Base-by-base conservation (phyloP, 2,329 filamentous ascomycete species). In the Cercospora berteroae region DNA sequence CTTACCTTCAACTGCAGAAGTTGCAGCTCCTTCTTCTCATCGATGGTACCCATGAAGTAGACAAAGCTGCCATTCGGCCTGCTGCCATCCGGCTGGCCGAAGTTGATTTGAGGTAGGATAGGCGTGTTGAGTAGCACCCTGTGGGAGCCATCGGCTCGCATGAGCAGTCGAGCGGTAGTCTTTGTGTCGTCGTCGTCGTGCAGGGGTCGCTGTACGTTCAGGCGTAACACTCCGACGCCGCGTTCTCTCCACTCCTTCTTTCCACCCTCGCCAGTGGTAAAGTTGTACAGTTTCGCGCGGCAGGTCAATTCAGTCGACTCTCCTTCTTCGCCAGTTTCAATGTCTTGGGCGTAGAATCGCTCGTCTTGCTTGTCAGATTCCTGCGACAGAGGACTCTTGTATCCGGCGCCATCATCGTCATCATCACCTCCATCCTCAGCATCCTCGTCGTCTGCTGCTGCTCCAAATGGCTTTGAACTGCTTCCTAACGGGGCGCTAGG, bases 131-230 rank as follows among this genome's bases (percentile, higher is more conserved):
- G 83, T 69, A 97, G 89, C 63, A 98, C 88, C 23, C 93, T 88
- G 74, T 94, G 89, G 0, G 92, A 95, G 68, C 93, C 93, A 75
- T 97, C 94, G 72, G 96, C 93, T 18, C 94, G 90, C 88, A 97
- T 93, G 69, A 98, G 86, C 71, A 98, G 86, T 50, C 94, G 90
- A 25, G 90, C 86, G 68, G 82, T 83, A 42, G 79, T 79, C 62
- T 77, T 85, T 65, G 87, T 85, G 9, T 81, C 80, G 9, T 75
- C 70, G 12, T 87, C 83, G 48, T 86, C 84, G 18, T 84, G 4
- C 83, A 66, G 42, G 84, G 18, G 80, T 80, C 23, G 75, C 70
- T 86, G 84, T 2, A 90, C 89, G 74, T 97, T 97, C 77, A 97
- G 85, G 80, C 95, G 95, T 72, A 97, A 84, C 73, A 90, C 90